Evolutionary conservation across 257 asterid genomes (phyloP).

Genomic region (Lavandula angustifolia): DNA sequence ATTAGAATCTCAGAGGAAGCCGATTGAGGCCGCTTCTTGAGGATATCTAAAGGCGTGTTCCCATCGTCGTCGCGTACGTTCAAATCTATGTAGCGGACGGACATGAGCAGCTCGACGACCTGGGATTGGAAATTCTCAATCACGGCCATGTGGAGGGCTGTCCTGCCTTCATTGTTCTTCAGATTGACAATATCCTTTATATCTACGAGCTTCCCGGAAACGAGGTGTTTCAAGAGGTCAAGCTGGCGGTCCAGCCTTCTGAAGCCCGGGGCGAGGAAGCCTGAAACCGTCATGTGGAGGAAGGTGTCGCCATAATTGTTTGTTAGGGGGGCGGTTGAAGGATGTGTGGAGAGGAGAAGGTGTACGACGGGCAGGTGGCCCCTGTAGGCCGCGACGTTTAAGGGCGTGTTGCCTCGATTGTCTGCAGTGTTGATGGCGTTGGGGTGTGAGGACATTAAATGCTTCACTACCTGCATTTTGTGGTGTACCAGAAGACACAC

Average conservation of each 20-base stretch:
- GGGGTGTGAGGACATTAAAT: slow-evolving; percentile 51
- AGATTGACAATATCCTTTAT: slow-evolving; percentile 56
- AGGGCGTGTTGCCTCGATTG: slow-evolving; percentile 71
- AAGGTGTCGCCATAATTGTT: slow-evolving; percentile 75
- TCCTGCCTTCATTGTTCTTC: slow-evolving; percentile 68
- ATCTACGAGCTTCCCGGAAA: slow-evolving; percentile 36
- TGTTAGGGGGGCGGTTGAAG: slow-evolving; percentile 38
- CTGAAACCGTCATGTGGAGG: slow-evolving; percentile 86
- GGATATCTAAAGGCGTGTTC: slow-evolving; percentile 72
- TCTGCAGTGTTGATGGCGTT: slow-evolving; percentile 49
- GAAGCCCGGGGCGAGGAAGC: slow-evolving; percentile 74
- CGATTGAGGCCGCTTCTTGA: slow-evolving; percentile 59
- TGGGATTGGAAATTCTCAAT: slow-evolving; percentile 59
- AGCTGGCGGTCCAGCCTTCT: slow-evolving; percentile 64
- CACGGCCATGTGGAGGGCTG: slow-evolving; percentile 86
- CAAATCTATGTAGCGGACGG: slow-evolving; percentile 49
- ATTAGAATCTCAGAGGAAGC: slow-evolving; percentile 73
- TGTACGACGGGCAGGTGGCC: slow-evolving; percentile 60
- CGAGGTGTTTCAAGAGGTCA: slow-evolving; percentile 56
- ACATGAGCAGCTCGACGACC: slow-evolving; percentile 77
- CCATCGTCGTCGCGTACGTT: slow-evolving; percentile 67
- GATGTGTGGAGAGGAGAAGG: slow-evolving; percentile 50
- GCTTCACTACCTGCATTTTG: slow-evolving; percentile 64
- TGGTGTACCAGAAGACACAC: slow-evolving; percentile 16
- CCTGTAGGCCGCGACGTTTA: slow-evolving; percentile 72